Base-by-base conservation (phyloP, 1,284 basidiomycete species). In the Cutaneotrichosporon sp. region DNA sequence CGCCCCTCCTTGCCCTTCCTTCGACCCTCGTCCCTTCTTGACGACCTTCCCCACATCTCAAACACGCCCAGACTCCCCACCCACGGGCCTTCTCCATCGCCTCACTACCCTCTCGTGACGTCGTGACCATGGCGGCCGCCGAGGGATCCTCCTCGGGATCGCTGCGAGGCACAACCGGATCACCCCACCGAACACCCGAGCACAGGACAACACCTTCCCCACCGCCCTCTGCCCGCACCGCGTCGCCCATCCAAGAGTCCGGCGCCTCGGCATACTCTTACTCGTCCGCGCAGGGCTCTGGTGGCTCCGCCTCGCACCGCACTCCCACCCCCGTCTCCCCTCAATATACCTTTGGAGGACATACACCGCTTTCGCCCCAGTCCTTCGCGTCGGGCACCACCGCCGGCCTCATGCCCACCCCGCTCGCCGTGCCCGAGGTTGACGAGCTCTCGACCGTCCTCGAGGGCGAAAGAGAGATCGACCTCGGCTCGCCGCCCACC, bases 311-410 rank as follows among this genome's bases (percentile, higher is more conserved):
- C 18, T 47, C 46, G 5, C 47, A 50, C 18, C 47, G 27, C 18
- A 34, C 54, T 13, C 54, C 18, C 18, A 56, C 54, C n/a, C 58
- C 56, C 5, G 56, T 49, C 5, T 64, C 63, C 5, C 63, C 63
- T 43, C 56, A 64, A 29, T 56, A 64, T 49, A 64, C 63, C 5
- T 65, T 65, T 45, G 63, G 59, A 13, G 47, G 53, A 4, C 56
- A 60, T 31, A 64, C 58, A 4, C 60, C 60, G 27, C 47, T 42
- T 14, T 53, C 55, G 3, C 49, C 50, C 11, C 47, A 31, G 18
- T 50, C 47, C 10, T 50, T 50, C 16, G 27, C 47, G 16, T 50
- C 47, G 6, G 25, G 24, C 24, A 29, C 47, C 27, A 29, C 25
- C 25, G 47, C 47, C 5, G 14, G 42, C 14, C 1, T 47, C 31